Evolutionary conservation across 805 yeast genomes (phyloP).

Genomic region (Naumovozyma castellii): DNA sequence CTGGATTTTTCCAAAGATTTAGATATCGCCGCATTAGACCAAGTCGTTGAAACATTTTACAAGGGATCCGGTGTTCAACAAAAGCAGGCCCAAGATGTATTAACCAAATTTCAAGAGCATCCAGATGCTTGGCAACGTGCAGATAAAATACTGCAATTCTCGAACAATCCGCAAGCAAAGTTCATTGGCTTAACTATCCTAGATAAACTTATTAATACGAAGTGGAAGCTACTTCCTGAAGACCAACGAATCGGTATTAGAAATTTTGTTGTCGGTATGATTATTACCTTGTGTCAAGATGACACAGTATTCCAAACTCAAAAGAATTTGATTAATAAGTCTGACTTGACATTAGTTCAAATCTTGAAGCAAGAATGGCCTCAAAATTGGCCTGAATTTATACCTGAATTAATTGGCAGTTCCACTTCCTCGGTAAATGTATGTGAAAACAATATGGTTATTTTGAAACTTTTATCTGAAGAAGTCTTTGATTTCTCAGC

Average conservation of each 20-base stretch:
- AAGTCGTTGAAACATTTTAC: slow-evolving; percentile 76
- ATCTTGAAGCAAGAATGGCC: slow-evolving; percentile 99
- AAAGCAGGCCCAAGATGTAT: slow-evolving; percentile 58
- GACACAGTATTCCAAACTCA: slow-evolving; percentile 61
- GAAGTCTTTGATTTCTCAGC: slow-evolving; percentile 95
- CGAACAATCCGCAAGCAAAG: slow-evolving; percentile 77
- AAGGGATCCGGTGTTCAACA: slow-evolving; percentile 62
- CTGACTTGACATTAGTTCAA: slow-evolving; percentile 88
- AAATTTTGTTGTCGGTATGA: slow-evolving; percentile 89
- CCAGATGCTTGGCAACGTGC: slow-evolving; percentile 95
- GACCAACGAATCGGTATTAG: slow-evolving; percentile 89
- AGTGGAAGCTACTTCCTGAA: slow-evolving; percentile 88
- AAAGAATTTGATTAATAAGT: slow-evolving; percentile 80
- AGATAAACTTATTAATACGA: slow-evolving; percentile 79
- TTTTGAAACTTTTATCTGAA: slow-evolving; percentile 79
- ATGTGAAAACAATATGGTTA: slow-evolving; percentile 95
- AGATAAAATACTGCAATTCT: slow-evolving; percentile 73
- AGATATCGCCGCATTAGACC: slow-evolving; percentile 71
- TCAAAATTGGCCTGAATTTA: slow-evolving; percentile 92
- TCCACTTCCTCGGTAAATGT: slow-evolving; percentile 81
- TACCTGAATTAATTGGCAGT: slow-evolving; percentile 83
- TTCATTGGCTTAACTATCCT: slow-evolving; percentile 84
- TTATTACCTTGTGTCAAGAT: slow-evolving; percentile 80
- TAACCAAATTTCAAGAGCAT: slow-evolving; percentile 81
- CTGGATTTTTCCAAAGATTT: slow-evolving; percentile 80